These are phyloP conservation scores for Pleurotus ostreatus DNA, from an alignment of 768 basidiomycete genomes.

Conservation along the genomic window DNA sequence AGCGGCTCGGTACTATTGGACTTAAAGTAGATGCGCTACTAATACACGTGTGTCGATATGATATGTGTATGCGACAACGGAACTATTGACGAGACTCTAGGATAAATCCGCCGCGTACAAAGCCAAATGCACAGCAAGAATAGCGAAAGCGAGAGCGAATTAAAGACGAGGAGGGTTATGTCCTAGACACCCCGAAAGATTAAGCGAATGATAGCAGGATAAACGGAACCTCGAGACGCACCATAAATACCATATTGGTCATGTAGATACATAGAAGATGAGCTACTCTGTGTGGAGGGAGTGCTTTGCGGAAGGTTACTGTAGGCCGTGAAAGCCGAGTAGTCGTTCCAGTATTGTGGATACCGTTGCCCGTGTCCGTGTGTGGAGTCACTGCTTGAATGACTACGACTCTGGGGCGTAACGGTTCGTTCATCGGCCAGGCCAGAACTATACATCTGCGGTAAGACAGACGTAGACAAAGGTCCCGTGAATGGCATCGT, in stretches of 20 bases:
- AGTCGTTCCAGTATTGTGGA: slow-evolving; percentile 55
- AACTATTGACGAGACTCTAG: too few relatives aligned
- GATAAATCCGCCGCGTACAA: too few relatives aligned
- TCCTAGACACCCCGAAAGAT: background rate
- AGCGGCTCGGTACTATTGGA: too few relatives aligned
- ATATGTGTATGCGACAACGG: too few relatives aligned
- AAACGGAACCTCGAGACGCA: background rate
- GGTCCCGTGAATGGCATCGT: slow-evolving; percentile 35
- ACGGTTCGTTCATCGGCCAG: slow-evolving; percentile 45
- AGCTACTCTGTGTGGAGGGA: background rate
- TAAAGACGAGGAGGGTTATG: slow-evolving; percentile 1
- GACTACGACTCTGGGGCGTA: slow-evolving; percentile 12
- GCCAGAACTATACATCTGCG: slow-evolving; percentile 74
- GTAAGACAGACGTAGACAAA: slow-evolving; percentile 69
- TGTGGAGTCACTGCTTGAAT: slow-evolving; percentile 15
- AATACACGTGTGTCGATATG: too few relatives aligned
- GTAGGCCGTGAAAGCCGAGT: slow-evolving; percentile 44
- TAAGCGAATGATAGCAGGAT: too few relatives aligned
- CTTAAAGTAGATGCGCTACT: too few relatives aligned
- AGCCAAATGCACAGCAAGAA: too few relatives aligned
- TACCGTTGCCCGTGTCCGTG: slow-evolving; percentile 28
- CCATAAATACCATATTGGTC: slow-evolving; percentile 12
- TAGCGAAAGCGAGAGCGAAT: background rate
- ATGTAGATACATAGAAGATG: slow-evolving; percentile 8
- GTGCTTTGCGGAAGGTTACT: slow-evolving; percentile 16